phyloP scores from a whole-genome alignment of 306 rosid species.

The Albizia julibrissin region DNA sequence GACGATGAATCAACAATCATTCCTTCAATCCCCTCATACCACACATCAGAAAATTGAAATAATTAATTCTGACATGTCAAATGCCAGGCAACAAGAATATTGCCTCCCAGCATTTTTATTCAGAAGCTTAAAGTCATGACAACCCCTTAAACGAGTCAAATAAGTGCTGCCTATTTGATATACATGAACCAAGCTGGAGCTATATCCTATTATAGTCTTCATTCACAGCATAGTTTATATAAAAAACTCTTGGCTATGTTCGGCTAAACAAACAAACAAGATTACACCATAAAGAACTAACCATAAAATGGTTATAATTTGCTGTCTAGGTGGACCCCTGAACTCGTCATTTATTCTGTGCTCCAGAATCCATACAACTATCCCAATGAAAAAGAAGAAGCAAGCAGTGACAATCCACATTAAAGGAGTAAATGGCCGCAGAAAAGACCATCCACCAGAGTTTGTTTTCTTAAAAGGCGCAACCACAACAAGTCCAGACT shows the following conservation, averaged over 20 bases:
- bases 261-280: conserved; percentile 10
- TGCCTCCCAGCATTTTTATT: conserved; percentile 15
- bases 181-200: conserved; percentile 5
- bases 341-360: conserved; percentile 90
- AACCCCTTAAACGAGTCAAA: conserved; percentile 25
- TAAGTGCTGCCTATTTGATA: neutral
- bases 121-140: conserved; percentile 28
- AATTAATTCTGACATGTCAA: conserved; percentile 19
- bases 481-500: conserved; percentile 91
- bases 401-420: conserved; percentile 82
- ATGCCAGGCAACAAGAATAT: conserved; percentile 1
- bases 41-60: neutral
- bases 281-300: conserved; percentile 49
- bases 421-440: conserved; percentile 73
- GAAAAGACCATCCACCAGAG: conserved; percentile 90
- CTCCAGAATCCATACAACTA: conserved; percentile 91
- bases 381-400: conserved; percentile 76
- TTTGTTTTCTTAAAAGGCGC: conserved; percentile 77
- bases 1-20: conserved; percentile 11
- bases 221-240: neutral
- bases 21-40: conserved; percentile 21
- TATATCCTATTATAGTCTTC: neutral
- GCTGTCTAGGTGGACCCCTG: conserved; percentile 85
- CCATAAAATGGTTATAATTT: conserved; percentile 87
- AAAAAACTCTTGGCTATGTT: neutral